These are phyloP conservation scores for Paramecium bursaria DNA, from an alignment of 73 alveolate species.

Conservation along the genomic window DNA sequence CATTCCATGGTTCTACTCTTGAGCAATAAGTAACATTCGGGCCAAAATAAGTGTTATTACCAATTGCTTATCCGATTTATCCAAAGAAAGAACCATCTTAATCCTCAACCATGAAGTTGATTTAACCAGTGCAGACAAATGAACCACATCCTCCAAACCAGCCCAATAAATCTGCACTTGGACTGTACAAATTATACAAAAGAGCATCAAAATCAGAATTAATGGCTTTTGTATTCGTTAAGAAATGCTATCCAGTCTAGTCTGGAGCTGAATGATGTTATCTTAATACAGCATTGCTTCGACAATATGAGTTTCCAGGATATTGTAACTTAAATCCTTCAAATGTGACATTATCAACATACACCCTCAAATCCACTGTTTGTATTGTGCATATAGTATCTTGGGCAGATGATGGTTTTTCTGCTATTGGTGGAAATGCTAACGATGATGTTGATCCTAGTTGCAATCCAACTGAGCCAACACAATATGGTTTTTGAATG, in stretches of 20 bases:
- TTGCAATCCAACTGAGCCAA: background rate
- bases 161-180: conserved; percentile 37
- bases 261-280: conserved; percentile 62
- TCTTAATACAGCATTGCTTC: conserved; percentile 28
- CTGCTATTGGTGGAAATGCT: conserved; percentile 48
- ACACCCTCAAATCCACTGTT: conserved; percentile 47
- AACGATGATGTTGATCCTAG: conserved; percentile 29
- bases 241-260: conserved; percentile 49
- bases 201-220: conserved; percentile 53
- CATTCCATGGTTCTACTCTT: conserved; percentile 56
- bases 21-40: conserved; percentile 52
- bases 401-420: conserved; percentile 1
- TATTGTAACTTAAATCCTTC: conserved; percentile 20
- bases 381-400: conserved; percentile 46
- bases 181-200: conserved; percentile 1
- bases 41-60: conserved; percentile 54
- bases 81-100: conserved; percentile 59
- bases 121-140: conserved; percentile 62
- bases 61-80: conserved; percentile 33
- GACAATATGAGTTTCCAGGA: conserved; percentile 10
- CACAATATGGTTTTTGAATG: conserved; percentile 3
- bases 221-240: conserved; percentile 10
- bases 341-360: conserved; percentile 49
- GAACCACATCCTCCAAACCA: conserved; percentile 73
- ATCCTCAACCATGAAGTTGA: conserved; percentile 58